These are phyloP conservation scores for Collybia sordida DNA, from an alignment of 768 basidiomycete genomes.

Conservation along the genomic window DNA sequence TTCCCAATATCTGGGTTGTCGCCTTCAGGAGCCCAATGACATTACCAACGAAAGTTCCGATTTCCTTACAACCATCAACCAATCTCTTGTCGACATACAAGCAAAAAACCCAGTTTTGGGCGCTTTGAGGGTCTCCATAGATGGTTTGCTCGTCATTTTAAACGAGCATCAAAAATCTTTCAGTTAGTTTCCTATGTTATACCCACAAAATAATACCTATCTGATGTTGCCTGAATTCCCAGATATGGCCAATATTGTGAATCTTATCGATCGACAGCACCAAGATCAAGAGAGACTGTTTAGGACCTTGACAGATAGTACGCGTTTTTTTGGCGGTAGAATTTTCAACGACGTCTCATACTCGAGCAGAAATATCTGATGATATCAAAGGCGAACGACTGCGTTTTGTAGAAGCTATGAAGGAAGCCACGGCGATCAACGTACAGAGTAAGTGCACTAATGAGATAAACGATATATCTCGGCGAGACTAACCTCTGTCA, in stretches of 20 bases:
- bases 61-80: constrained; percentile 36
- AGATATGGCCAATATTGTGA: constrained; percentile 35
- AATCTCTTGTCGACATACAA: constrained; percentile 30
- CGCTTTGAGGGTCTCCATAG: constrained; percentile 38
- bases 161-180: constrained; percentile 15
- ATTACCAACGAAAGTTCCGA: constrained; percentile 17
- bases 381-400: constrained; percentile 87
- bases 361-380: constrained; percentile 61
- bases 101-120: constrained; percentile 34
- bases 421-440: constrained; percentile 87
- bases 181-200: constrained; percentile 4
- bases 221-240: background rate
- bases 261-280: constrained; percentile 66
- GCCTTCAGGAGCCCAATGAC: background rate
- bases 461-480: background rate
- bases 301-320: constrained; percentile 64
- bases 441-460: constrained; percentile 56
- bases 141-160: constrained; percentile 32
- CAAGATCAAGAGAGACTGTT: constrained; percentile 74
- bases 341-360: background rate
- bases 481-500: background rate
- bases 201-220: background rate
- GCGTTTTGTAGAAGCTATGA: constrained; percentile 93
- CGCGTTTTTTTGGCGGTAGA: background rate
- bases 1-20: constrained; percentile 48